Conservation (phyloP, 1,284 basidiomycete species). For the Termitomyces sp. region DNA sequence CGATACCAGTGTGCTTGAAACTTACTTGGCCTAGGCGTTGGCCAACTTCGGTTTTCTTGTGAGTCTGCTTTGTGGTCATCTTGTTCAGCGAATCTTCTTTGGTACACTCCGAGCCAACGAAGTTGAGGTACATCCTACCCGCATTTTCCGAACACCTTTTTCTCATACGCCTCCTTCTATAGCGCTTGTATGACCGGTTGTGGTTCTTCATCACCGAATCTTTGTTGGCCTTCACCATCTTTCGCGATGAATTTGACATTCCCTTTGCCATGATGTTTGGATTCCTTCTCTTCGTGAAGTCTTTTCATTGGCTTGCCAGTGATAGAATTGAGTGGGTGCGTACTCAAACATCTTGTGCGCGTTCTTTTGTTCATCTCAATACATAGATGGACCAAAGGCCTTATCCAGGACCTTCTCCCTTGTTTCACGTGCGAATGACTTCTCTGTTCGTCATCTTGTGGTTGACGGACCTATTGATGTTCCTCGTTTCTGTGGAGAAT, state of each 20-base stretch:
- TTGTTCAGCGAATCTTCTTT: constrained; percentile 88
- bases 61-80: constrained; percentile 70
- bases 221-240: constrained; percentile 93
- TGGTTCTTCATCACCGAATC: constrained; percentile 99
- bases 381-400: constrained; percentile 93
- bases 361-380: constrained; percentile 4
- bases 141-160: constrained; percentile 1
- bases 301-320: constrained; percentile 95
- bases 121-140: constrained; percentile 69
- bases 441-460: constrained; percentile 68
- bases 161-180: constrained; percentile 5
- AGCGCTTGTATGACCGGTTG: constrained; percentile 91
- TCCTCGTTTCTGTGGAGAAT: constrained; percentile 73
- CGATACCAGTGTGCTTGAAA: background rate
- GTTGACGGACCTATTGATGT: constrained; percentile 68
- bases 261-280: constrained; percentile 91
- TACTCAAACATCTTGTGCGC: constrained; percentile 14
- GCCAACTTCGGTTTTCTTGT: constrained; percentile 87
- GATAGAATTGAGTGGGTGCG: constrained; percentile 95
- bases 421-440: constrained; percentile 85
- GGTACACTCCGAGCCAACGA: constrained; percentile 85
- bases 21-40: constrained; percentile 61
- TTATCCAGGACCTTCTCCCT: constrained; percentile 73
- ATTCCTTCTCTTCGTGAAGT: constrained; percentile 90
- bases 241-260: constrained; percentile 91